phyloP scores from a whole-genome alignment of 495 filamentous ascomycete species.

The Tricharina praecox region DNA sequence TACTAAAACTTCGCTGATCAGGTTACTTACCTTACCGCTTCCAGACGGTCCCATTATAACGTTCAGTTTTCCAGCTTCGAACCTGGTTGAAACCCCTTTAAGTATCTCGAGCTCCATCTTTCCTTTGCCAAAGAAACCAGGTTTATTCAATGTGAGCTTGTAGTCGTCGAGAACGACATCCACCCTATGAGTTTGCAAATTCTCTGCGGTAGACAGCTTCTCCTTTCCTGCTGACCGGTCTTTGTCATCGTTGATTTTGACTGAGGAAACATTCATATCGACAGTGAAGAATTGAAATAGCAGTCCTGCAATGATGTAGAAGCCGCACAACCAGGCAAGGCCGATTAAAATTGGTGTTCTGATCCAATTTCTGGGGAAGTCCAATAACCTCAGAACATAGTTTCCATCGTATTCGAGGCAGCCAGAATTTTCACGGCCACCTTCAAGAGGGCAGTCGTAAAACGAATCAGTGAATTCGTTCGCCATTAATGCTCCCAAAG shows the following conservation, averaged over 20 bases:
- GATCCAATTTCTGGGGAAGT: slow-evolving; percentile 46
- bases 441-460: slow-evolving; percentile 44
- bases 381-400: slow-evolving; percentile 48
- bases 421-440: slow-evolving; percentile 39
- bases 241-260: slow-evolving; percentile 37
- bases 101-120: slow-evolving; percentile 41
- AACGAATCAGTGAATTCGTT: slow-evolving; percentile 54
- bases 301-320: slow-evolving; percentile 39
- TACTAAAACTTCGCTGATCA: background rate
- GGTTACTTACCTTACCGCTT: slow-evolving; percentile 37
- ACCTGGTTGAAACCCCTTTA: slow-evolving; percentile 42
- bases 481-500: slow-evolving; percentile 45
- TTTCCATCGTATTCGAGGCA: slow-evolving; percentile 50
- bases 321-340: slow-evolving; percentile 39
- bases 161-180: slow-evolving; percentile 45
- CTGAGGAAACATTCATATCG: slow-evolving; percentile 38
- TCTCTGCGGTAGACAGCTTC: slow-evolving; percentile 35
- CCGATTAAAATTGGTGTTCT: slow-evolving; percentile 44
- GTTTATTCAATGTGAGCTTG: slow-evolving; percentile 45
- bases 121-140: slow-evolving; percentile 30
- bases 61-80: slow-evolving; percentile 47
- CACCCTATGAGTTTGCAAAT: slow-evolving; percentile 36
- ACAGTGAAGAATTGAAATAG: slow-evolving; percentile 41
- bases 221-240: slow-evolving; percentile 46
- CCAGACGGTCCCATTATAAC: slow-evolving; percentile 67